These are phyloP conservation scores for Venturia pyrina DNA, from an alignment of 2,329 filamentous ascomycete genomes.

Conservation along the genomic window DNA sequence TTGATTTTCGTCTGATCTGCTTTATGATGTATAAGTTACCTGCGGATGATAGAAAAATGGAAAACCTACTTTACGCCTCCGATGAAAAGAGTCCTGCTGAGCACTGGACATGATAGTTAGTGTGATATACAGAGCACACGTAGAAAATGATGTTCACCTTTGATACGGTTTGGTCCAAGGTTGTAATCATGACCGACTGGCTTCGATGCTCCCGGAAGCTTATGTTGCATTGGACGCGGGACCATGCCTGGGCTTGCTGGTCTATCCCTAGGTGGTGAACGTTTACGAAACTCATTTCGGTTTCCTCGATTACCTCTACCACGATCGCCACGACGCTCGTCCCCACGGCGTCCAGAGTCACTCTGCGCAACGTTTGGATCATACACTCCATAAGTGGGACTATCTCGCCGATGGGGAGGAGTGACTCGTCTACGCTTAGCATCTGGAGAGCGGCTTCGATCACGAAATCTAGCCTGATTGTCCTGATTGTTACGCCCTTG, in stretches of 20 bases:
- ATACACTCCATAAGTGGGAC: constrained; percentile 64
- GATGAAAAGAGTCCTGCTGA: constrained; percentile 92
- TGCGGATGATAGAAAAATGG: constrained; percentile 20
- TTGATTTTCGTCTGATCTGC: constrained; percentile 59
- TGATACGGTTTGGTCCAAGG: constrained; percentile 69
- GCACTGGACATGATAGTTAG: constrained; percentile 40
- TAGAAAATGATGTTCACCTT: constrained; percentile 38
- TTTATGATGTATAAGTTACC: background rate
- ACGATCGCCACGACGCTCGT: constrained; percentile 45
- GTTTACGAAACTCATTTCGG: constrained; percentile 65
- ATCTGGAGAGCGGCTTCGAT: constrained; percentile 56
- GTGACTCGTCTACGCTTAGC: constrained; percentile 54
- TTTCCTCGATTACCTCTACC: constrained; percentile 44
- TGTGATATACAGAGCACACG: background rate
- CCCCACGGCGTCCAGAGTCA: constrained; percentile 15
- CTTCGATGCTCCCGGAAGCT: constrained; percentile 41
- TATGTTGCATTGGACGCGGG: constrained; percentile 16
- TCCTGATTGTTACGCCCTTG: constrained; percentile 14
- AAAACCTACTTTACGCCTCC: constrained; percentile 79
- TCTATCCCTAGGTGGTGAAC: constrained; percentile 65
- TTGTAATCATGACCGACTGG: constrained; percentile 70
- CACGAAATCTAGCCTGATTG: constrained; percentile 7
- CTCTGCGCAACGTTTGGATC: constrained; percentile 50
- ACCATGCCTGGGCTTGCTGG: constrained; percentile 41
- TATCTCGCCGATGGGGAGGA: constrained; percentile 51